A percentile compares a stretch with the other conserved stretches of the same genome.
These are phyloP conservation scores for Fusarium globosum DNA, from an alignment of 2,329 filamentous ascomycete species.

Conservation along the genomic window DNA sequence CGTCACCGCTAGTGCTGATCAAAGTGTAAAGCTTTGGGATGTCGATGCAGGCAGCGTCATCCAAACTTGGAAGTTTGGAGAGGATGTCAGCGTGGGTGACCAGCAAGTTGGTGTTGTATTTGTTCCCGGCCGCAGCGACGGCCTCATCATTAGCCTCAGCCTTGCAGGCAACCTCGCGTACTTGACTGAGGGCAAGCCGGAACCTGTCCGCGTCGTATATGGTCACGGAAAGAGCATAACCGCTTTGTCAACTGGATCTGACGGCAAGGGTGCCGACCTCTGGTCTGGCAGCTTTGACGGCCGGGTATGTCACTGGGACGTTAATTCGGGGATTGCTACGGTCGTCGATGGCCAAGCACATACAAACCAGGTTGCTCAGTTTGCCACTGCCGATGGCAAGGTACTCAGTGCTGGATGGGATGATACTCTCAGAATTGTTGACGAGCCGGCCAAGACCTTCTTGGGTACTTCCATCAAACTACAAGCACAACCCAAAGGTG, in stretches of 20 bases:
- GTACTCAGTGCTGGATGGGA: conserved; percentile 96
- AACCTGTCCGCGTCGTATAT: conserved; percentile 78
- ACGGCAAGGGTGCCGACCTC: conserved; percentile 71
- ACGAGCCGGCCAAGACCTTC: conserved; percentile 80
- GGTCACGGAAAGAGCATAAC: conserved; percentile 95
- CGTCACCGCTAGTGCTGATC: conserved; percentile 92
- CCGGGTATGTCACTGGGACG: conserved; percentile 85
- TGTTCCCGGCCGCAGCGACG: conserved; percentile 84
- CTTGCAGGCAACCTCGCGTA: conserved; percentile 92
- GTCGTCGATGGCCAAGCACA: conserved; percentile 84
- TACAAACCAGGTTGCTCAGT: conserved; percentile 85
- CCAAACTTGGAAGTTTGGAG: conserved; percentile 88
- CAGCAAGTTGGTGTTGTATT: conserved; percentile 97
- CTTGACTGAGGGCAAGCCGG: conserved; percentile 75
- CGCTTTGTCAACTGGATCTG: conserved; percentile 63
- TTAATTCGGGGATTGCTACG: conserved; percentile 73
- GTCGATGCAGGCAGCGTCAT: conserved; percentile 79
- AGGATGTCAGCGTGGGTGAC: conserved; percentile 78
- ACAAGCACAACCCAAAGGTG: conserved; percentile 82
- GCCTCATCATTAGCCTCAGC: conserved; percentile 89
- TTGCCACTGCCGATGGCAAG: conserved; percentile 70
- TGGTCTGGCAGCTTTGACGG: conserved; percentile 96
- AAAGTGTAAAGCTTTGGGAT: conserved; percentile 96
- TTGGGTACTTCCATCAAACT: conserved; percentile 75
- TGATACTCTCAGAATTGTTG: conserved; percentile 84